Evolutionary conservation across 768 basidiomycete species (phyloP).

Genomic region (Mycena amicta): DNA sequence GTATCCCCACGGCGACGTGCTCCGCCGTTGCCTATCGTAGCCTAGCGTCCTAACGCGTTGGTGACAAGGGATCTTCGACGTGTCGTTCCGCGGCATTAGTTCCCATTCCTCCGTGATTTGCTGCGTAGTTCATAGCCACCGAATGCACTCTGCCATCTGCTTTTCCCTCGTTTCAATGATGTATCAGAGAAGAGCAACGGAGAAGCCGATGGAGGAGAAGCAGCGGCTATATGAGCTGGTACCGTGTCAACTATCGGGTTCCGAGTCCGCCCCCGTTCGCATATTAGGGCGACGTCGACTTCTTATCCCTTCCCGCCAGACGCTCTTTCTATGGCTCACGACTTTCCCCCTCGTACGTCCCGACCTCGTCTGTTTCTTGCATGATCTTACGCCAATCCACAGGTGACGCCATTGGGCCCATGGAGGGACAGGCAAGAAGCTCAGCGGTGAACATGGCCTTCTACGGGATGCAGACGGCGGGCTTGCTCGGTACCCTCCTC

Average conservation of each 20-base stretch:
- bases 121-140: background rate
- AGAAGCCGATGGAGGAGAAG: background rate
- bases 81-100: background rate
- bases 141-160: background rate
- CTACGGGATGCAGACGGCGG: conserved; percentile 21
- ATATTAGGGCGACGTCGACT: too few relatives aligned
- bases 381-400: too few relatives aligned
- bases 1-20: too few relatives aligned
- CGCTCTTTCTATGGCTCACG: too few relatives aligned
- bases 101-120: background rate
- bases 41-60: background rate
- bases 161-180: background rate
- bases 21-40: too few relatives aligned
- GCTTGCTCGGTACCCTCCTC: conserved; percentile 18
- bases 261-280: too few relatives aligned
- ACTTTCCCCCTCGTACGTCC: too few relatives aligned
- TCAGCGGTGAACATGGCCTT: conserved; percentile 15
- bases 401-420: too few relatives aligned
- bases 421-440: background rate
- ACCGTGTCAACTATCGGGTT: too few relatives aligned
- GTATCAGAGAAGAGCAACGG: background rate
- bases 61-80: too few relatives aligned
- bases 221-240: background rate
- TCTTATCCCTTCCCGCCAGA: too few relatives aligned
- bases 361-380: too few relatives aligned